These are phyloP conservation scores for Nakazawaea populi DNA, from an alignment of 805 yeast genomes.

Conservation along the genomic window DNA sequence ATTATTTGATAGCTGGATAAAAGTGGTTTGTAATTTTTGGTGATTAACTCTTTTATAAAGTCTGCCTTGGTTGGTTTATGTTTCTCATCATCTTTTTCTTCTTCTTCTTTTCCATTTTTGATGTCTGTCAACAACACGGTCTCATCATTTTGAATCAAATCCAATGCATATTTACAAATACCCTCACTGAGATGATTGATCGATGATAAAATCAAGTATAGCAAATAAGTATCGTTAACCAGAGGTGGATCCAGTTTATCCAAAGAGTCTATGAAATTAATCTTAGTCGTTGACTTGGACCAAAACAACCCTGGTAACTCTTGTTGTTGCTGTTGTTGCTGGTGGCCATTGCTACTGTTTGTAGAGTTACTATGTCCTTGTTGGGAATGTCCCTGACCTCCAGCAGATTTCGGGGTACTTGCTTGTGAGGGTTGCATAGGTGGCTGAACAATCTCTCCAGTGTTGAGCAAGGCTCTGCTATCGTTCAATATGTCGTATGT, in stretches of 20 bases:
- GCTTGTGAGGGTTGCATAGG: conserved; percentile 10
- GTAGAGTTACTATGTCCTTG: background rate
- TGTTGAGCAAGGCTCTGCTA: conserved; percentile 25
- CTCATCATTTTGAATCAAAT: conserved; percentile 23
- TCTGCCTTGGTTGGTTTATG: background rate
- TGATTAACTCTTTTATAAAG: conserved; percentile 21
- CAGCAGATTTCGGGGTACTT: no score
- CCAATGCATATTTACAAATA: conserved; percentile 46
- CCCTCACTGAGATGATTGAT: conserved; percentile 61
- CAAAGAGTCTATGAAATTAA: conserved; percentile 63
- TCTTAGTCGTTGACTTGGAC: conserved; percentile 39
- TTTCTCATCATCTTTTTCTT: background rate
- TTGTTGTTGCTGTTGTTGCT: conserved; percentile 11
- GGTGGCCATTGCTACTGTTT: background rate
- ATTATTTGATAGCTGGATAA: conserved; percentile 42
- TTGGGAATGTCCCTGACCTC: no score
- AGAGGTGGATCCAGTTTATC: conserved; percentile 79
- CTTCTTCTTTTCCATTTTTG: background rate
- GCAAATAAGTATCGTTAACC: conserved; percentile 55
- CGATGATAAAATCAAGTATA: conserved; percentile 50
- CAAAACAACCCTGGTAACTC: conserved; percentile 29
- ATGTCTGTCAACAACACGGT: background rate
- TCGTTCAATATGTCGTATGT: conserved; percentile 31
- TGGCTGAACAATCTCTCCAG: conserved; percentile 27
- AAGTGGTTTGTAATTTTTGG: conserved; percentile 31